Evolutionary conservation across 805 yeast species (phyloP).

Genomic region (Metschnikowia similis): DNA sequence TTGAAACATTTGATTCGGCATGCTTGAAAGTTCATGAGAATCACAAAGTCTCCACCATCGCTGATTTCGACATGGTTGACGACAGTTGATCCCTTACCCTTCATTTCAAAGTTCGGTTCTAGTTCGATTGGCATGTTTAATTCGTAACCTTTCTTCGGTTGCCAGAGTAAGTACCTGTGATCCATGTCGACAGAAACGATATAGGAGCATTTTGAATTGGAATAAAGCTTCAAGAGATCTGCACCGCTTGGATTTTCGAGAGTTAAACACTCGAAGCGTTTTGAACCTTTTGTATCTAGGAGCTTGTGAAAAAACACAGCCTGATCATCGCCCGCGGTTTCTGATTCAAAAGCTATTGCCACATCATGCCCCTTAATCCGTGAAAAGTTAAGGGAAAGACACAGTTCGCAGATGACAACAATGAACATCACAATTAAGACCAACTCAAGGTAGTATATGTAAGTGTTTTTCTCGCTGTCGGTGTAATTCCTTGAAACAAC

Average conservation of each 20-base stretch:
- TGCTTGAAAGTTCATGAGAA: constrained; percentile 47
- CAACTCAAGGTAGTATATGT: constrained; percentile 54
- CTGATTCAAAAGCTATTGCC: not conserved
- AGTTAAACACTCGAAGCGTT: constrained; percentile 29
- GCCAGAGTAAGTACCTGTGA: constrained; percentile 69
- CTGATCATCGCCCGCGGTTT: constrained; percentile 1
- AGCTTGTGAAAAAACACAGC: constrained; percentile 5
- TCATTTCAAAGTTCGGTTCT: constrained; percentile 24
- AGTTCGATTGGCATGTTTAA: not conserved
- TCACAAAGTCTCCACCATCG: constrained; percentile 54
- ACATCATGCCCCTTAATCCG: not conserved
- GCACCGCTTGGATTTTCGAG: constrained; percentile 47
- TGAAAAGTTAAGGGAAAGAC: not conserved
- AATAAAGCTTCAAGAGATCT: constrained; percentile 58
- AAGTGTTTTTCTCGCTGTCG: constrained; percentile 23
- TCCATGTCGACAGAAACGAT: constrained; percentile 71
- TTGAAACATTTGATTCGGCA: constrained; percentile 61
- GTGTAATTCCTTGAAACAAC: not conserved
- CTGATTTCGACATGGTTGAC: constrained; percentile 54
- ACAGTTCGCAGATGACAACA: not conserved
- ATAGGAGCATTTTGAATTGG: constrained; percentile 58
- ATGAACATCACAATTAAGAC: constrained; percentile 33
- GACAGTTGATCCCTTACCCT: not conserved
- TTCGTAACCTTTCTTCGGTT: constrained; percentile 36
- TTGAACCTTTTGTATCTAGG: constrained; percentile 14